Percentiles rank a stretch among this genome's conserved stretches.
phyloP scores from a whole-genome alignment of 2,329 filamentous ascomycete species.

The Dactylonectria estremocensis region DNA sequence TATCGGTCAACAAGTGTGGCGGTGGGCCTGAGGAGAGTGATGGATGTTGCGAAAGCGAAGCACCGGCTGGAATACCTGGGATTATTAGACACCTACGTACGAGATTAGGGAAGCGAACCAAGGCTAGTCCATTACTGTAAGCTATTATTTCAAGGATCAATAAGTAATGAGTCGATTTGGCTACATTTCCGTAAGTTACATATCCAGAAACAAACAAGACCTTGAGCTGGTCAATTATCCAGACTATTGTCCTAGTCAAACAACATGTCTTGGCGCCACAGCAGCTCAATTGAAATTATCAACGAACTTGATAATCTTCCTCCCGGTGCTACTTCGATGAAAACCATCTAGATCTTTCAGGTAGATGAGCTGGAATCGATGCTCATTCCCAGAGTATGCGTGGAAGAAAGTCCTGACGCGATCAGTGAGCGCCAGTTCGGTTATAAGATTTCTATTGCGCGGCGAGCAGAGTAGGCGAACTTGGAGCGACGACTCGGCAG shows the following conservation, averaged over 20 bases:
- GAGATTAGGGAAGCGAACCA: too few species aligned
- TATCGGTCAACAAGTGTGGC: slow-evolving; percentile 16
- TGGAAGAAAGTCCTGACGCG: slow-evolving; percentile 42
- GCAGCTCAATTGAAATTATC: slow-evolving; percentile 37
- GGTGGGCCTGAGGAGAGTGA: too few species aligned
- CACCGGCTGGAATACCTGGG: too few species aligned
- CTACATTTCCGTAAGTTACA: too few species aligned
- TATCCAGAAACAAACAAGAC: too few species aligned
- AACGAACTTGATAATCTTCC: slow-evolving; percentile 49
- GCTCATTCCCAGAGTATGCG: slow-evolving; percentile 48
- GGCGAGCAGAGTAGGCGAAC: slow-evolving; percentile 46
- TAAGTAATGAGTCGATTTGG: too few species aligned
- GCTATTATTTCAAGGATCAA: too few species aligned
- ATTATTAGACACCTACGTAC: background rate
- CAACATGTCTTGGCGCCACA: too few species aligned
- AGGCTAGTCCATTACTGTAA: too few species aligned
- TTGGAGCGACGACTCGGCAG: slow-evolving; percentile 45
- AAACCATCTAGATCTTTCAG: slow-evolving; percentile 54
- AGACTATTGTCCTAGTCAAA: too few species aligned
- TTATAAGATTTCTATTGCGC: background rate
- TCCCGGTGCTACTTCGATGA: slow-evolving; percentile 43
- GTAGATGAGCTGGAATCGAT: slow-evolving; percentile 52
- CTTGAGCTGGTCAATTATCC: too few species aligned
- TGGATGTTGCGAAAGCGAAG: too few species aligned
- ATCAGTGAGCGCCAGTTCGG: slow-evolving; percentile 38